Evolutionary conservation across 768 basidiomycete genomes (phyloP).

Genomic region (Suillus spraguei): DNA sequence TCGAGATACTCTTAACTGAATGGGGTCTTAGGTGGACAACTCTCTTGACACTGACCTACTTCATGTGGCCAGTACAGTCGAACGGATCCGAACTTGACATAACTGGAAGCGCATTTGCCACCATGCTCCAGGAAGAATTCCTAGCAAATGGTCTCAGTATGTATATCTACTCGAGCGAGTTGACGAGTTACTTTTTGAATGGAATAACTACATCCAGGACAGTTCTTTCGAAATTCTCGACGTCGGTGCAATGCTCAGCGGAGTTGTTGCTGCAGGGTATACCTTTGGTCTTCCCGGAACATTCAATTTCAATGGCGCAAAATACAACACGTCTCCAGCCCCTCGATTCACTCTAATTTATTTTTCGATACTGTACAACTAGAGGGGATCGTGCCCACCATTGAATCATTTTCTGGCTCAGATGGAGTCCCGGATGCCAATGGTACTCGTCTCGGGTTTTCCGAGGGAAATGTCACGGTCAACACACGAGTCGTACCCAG

Average conservation of each 20-base stretch:
- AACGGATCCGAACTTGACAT: slow-evolving; percentile 15
- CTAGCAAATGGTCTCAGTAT: background rate
- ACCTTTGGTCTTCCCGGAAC: no score
- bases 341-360: no score
- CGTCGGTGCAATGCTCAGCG: slow-evolving; percentile 12
- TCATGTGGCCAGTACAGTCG: background rate
- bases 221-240: slow-evolving; percentile 13
- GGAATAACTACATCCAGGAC: no score
- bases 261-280: slow-evolving; percentile 14
- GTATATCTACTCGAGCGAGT: background rate
- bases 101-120: slow-evolving; percentile 9
- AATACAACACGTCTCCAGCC: no score
- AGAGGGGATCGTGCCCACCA: slow-evolving; percentile 9
- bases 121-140: slow-evolving; percentile 4
- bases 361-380: background rate
- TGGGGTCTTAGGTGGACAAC: no score
- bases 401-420: background rate
- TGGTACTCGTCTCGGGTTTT: background rate
- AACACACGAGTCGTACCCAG: background rate
- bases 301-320: no score
- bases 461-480: background rate
- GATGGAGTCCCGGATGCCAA: background rate
- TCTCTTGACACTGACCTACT: background rate
- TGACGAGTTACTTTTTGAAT: no score
- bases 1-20: no score